These are phyloP conservation scores for Coniochaeta sp. DNA, from an alignment of 2,329 filamentous ascomycete species.

Conservation along the genomic window DNA sequence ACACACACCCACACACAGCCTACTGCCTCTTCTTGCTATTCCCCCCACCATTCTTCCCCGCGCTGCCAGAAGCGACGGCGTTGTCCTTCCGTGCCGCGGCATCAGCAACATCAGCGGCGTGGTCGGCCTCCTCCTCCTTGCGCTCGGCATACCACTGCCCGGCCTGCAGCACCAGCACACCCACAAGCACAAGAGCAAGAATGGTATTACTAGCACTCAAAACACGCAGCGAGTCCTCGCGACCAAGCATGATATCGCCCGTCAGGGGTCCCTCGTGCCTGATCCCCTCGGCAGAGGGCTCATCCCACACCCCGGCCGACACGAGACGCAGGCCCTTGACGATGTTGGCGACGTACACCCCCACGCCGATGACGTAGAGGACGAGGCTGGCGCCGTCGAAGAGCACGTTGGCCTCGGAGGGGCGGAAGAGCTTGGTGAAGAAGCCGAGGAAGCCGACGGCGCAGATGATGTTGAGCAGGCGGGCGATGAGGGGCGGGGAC, in stretches of 20 bases:
- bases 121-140: constrained; percentile 77
- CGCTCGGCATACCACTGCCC: constrained; percentile 98
- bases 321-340: constrained; percentile 88
- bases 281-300: constrained; percentile 29
- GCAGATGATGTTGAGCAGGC: constrained; percentile 91
- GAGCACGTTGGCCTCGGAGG: constrained; percentile 88
- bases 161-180: constrained; percentile 86
- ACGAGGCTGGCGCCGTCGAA: constrained; percentile 82
- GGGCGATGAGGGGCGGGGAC: constrained; percentile 83
- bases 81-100: constrained; percentile 10
- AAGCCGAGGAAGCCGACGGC: constrained; percentile 81
- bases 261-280: constrained; percentile 34
- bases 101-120: constrained; percentile 31
- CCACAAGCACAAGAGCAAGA: constrained; percentile 82
- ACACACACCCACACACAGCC: background rate
- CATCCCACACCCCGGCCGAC: constrained; percentile 57
- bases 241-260: constrained; percentile 62
- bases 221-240: constrained; percentile 87
- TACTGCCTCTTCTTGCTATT: constrained; percentile 16
- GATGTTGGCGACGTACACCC: constrained; percentile 93
- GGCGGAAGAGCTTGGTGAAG: constrained; percentile 89
- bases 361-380: constrained; percentile 78
- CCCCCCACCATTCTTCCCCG: constrained; percentile 2
- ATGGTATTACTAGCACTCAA: constrained; percentile 95
- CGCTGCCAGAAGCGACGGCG: background rate